Base-by-base conservation (phyloP, 176 grass and related monocot species). In the Puya raimondii region DNA sequence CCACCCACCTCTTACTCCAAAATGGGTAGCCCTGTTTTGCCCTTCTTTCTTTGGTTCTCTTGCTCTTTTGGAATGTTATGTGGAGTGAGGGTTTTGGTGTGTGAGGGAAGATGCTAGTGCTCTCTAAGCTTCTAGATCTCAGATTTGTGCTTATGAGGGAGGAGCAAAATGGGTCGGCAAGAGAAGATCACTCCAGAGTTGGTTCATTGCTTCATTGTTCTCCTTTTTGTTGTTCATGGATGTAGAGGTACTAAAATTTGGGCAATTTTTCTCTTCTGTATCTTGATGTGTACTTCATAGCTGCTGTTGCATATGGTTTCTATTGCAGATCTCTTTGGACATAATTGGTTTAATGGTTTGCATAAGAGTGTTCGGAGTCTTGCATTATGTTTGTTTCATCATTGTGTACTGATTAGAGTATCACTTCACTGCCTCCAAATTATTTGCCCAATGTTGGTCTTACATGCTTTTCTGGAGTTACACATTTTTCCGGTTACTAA, bases 181-280 rank as follows among this genome's bases (percentile, higher is more conserved):
- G 57, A 59, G 51, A 74, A 49, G 79, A 0, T 79, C 72, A 68
- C 91, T 68, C 80, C 79, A 47, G 74, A 82, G 72, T 74, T 72
- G 22, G 26, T 80, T 68, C 75, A 87, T 33, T 47, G 53, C 10
- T 59, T 61, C 33, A 49, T 69, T 14, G n/a, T 74, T 74, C 3
- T 72, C 74, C n/a, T 59, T 47, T 22, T 58, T 50, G 22, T 21
- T 51, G 68, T 74, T 74, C 70, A 25, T 54, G 91, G 84, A 87
- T 87, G 87, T 78, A 81, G 17, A 87, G 87, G 91, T 96, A 80
- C 83, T 64, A 0, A 58, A 50, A 3, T 78, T 22, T 17, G 12
- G 42, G 29, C 66, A 78, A 75, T 78, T 5, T 3, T 9, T 23
- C 23, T 53, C 49, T 47, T 48, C 50, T 48, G 3, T 61, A 22